A percentile compares a stretch with the other conserved stretches of the same genome.
These are phyloP conservation scores for Scenedesmus sp. DNA, from an alignment of 163 green algal species.

Conservation along the genomic window DNA sequence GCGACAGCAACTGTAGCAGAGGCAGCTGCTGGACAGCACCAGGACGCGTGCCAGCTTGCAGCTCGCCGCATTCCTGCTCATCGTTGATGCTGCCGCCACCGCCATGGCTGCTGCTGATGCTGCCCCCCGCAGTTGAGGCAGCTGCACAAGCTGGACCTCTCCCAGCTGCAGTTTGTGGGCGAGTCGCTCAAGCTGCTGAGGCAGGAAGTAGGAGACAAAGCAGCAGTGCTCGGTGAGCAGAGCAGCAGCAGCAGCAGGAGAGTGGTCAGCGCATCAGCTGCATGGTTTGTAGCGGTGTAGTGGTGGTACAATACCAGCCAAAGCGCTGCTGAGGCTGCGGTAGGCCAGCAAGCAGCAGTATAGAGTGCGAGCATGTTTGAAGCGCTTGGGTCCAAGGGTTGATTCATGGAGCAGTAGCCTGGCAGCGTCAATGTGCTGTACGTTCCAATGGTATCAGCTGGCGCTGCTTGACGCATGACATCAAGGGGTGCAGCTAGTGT, in stretches of 20 bases:
- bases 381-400: too few species aligned
- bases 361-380: background rate
- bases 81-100: background rate
- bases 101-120: background rate
- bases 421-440: background rate
- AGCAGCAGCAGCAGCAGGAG: background rate
- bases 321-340: too few species aligned
- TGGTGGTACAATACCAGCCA: background rate
- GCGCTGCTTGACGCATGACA: background rate
- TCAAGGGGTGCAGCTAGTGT: background rate
- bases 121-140: slow-evolving; percentile 71
- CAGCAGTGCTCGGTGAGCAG: slow-evolving; percentile 82
- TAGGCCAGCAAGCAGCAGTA: background rate
- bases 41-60: too few species aligned
- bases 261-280: background rate
- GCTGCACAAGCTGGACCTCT: slow-evolving; percentile 83
- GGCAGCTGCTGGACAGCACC: too few species aligned
- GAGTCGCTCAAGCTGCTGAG: slow-evolving; percentile 86
- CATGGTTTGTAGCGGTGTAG: background rate
- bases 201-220: slow-evolving; percentile 82
- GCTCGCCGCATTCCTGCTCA: too few species aligned
- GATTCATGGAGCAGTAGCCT: background rate
- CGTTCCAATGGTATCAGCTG: background rate
- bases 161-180: slow-evolving; percentile 90
- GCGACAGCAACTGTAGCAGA: too few species aligned